A percentile compares a stretch with the other conserved stretches of the same genome.
phyloP scores from a whole-genome alignment of 2,329 filamentous ascomycete species.

The Paraphoma sp. region DNA sequence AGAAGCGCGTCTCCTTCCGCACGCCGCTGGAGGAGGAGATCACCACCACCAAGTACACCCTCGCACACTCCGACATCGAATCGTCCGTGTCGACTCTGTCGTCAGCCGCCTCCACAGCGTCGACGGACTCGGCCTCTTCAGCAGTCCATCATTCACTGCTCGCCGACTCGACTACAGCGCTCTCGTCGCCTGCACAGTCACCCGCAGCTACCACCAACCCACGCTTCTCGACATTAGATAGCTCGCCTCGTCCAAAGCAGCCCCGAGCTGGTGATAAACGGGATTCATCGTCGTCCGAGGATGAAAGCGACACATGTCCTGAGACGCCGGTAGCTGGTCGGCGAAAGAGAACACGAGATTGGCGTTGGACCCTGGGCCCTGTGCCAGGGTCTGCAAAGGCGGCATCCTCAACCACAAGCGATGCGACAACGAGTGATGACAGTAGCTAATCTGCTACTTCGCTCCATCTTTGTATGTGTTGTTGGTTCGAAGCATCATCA shows the following conservation, averaged over 20 bases:
- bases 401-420: slow-evolving; percentile 26
- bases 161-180: slow-evolving; percentile 2
- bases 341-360: slow-evolving; percentile 61
- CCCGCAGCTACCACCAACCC: not conserved
- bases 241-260: slow-evolving; percentile 29
- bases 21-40: slow-evolving; percentile 66
- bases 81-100: slow-evolving; percentile 47
- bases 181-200: not conserved
- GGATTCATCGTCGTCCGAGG: slow-evolving; percentile 52
- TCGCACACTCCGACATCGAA: slow-evolving; percentile 63
- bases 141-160: slow-evolving; percentile 21
- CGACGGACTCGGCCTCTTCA: slow-evolving; percentile 18
- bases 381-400: slow-evolving; percentile 37
- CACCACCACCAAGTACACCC: slow-evolving; percentile 60
- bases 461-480: not conserved
- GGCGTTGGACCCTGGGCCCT: slow-evolving; percentile 64
- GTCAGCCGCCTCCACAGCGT: slow-evolving; percentile 24
- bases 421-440: slow-evolving; percentile 33
- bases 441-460: slow-evolving; percentile 25
- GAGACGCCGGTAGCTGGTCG: slow-evolving; percentile 61
- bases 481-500: no score
- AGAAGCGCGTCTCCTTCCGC: slow-evolving; percentile 65
- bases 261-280: slow-evolving; percentile 51
- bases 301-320: slow-evolving; percentile 58
- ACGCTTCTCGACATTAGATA: slow-evolving; percentile 28